Evolutionary conservation across 768 basidiomycete species (phyloP), one percentile per base, ranked within the genome.

Genomic region (Flagelloscypha sp.): DNA sequence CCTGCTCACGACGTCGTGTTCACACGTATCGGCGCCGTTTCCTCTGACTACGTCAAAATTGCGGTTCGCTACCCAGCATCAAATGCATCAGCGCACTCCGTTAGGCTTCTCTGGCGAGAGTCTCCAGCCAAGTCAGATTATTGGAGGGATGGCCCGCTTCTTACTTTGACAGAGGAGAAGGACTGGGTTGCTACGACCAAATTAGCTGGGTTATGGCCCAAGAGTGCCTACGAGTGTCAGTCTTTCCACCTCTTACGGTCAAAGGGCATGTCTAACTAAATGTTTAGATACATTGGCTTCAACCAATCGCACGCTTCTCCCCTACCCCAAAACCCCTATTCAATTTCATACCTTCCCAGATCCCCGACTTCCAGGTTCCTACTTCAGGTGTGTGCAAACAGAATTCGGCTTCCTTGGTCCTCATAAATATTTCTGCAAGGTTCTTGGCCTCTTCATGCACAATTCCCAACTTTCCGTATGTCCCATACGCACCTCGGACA

Each of bases 281-380:
- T 30, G 21, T 7, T 15, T 24, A 76, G 74, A 77, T 55, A 59
- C 55, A 21, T 46, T 68, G 50, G 46, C 61, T 25, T 41, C 54
- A 34, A 31, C 49, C 19, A 70, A 77, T 42, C 52, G 56, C 25
- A 65, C 67, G 3, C 31, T 64, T 38, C 61, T 77, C 22, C 65
- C 68, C n/a, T 71, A 69, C 51, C 73, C 75, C 11, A 34, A 46
- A 10, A 46, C 48, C 5, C 72, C 78, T 6, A 67, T 82, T 30
- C 53, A 54, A 15, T 86, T 88, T 62, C 72, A 61, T 39, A 88
- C 84, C 6, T 83, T 80, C 57, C 83, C 84, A 3, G 84, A 87
- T 51, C 68, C 79, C 6, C 64, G 71, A 7, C 62, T 83, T 15
- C 48, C 65, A 16, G 71, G 72, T 19, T 59, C 57, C 21, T 70